Base-by-base conservation (phyloP, 805 yeast species). In the Aciculoconidium aculeatum region DNA sequence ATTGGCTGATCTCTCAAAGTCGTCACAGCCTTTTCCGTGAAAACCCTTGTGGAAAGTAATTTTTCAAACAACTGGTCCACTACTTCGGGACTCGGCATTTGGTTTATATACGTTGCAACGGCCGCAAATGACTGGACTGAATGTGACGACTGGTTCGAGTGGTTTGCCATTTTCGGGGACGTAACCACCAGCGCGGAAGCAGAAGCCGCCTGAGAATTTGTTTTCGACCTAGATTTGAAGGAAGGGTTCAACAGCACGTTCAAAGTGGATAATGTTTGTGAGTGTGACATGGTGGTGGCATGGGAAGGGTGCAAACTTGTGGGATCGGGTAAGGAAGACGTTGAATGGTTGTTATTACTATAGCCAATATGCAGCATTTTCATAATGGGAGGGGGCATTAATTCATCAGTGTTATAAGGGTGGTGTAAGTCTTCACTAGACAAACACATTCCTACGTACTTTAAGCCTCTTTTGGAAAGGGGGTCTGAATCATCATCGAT, bases 41-140 rank as follows among this genome's bases (percentile, higher is more conserved):
- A 63, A 0, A 51, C 65, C 25, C 70, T 42, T 4, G 49, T 48
- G 4, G 64, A 47, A 4, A 65, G 44, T n/a, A 65, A 38, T 26
- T 50, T 46, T 30, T 63, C 67, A 36, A 65, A 65, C n/a, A 64
- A 41, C 4, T 35, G 41, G 29, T 64, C 66, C 7, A 65, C 70
- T 8, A 62, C 46, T 14, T 47, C 49, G 4, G 60, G 32, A 4
- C 41, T 41, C 3, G 70, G 70, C 37, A 60, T 51, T 32, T 52
- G 58, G 28, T 53, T 43, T 27, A 55, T 47, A 25, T 52, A 40
- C n/a, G 53, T 44, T 2, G 55, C 45, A 4, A 57, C 60, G 6
- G 53, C 40, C n/a, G 51, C 48, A 38, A 58, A 63, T 2, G 66
- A 53, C 22, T 51, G 63, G 6, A 58, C 38, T 3, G 55, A 38